Percentiles rank a stretch among this genome's conserved stretches.
Conservation (phyloP, 768 basidiomycete species). For the Harrya chromipes region DNA sequence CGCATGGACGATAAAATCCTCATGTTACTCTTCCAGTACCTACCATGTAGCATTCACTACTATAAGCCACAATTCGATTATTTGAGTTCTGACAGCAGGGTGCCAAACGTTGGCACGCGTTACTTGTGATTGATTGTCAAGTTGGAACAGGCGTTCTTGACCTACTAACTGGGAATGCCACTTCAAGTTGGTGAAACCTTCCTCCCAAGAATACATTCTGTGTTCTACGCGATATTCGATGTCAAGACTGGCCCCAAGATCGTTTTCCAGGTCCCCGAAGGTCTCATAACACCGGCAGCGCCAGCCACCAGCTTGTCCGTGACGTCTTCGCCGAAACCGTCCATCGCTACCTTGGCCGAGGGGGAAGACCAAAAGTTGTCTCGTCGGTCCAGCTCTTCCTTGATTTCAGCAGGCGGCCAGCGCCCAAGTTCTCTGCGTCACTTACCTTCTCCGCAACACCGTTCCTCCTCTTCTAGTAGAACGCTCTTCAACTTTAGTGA, state of each 20-base stretch:
- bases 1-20: slow-evolving; percentile 16
- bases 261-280: slow-evolving; percentile 92
- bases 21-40: not conserved
- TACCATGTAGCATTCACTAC: slow-evolving; percentile 1
- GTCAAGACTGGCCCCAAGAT: slow-evolving; percentile 82
- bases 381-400: slow-evolving; percentile 50
- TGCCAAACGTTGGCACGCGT: no score
- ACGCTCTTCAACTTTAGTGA: slow-evolving; percentile 85
- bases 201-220: slow-evolving; percentile 74
- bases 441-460: slow-evolving; percentile 44
- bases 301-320: slow-evolving; percentile 27
- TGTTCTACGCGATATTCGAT: slow-evolving; percentile 95
- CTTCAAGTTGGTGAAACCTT: slow-evolving; percentile 69
- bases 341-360: slow-evolving; percentile 29
- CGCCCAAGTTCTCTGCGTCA: slow-evolving; percentile 41
- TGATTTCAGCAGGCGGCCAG: slow-evolving; percentile 46
- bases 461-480: slow-evolving; percentile 47
- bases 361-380: slow-evolving; percentile 39
- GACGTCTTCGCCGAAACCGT: slow-evolving; percentile 35
- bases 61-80: not conserved
- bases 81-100: no score
- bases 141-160: not conserved
- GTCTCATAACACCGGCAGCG: slow-evolving; percentile 58
- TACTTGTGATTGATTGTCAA: no score
- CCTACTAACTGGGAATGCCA: slow-evolving; percentile 30